Percentiles rank a stretch among this genome's conserved stretches.
Evolutionary conservation across 495 filamentous ascomycete genomes (phyloP).

Genomic region (Sphaerosporella brunnea): DNA sequence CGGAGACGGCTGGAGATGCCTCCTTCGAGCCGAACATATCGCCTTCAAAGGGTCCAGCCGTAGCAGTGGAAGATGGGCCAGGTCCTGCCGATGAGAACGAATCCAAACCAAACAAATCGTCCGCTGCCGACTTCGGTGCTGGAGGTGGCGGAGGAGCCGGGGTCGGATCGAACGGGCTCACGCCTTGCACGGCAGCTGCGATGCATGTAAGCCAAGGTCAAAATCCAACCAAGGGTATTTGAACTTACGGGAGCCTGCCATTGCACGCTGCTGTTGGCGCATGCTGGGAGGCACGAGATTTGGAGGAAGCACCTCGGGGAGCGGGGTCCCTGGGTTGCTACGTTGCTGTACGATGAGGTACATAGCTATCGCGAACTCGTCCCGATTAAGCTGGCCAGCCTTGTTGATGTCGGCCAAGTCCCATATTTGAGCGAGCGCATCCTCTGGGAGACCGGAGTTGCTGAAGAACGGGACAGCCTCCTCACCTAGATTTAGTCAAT

Average conservation of each 20-base stretch:
- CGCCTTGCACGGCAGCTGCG: slow-evolving; percentile 26
- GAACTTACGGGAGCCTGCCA: slow-evolving; percentile 13
- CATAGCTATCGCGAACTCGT: slow-evolving; percentile 97
- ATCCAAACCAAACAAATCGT: slow-evolving; percentile 84
- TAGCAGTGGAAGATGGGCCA: slow-evolving; percentile 41
- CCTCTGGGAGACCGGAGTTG: slow-evolving; percentile 76
- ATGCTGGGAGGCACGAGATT: slow-evolving; percentile 78
- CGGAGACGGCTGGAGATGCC: slow-evolving; percentile 11
- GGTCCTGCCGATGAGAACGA: slow-evolving; percentile 29
- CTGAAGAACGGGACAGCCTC: slow-evolving; percentile 92
- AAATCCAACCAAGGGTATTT: not conserved
- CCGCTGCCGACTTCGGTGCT: slow-evolving; percentile 56
- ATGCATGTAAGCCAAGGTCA: slow-evolving; percentile 6
- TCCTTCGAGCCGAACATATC: slow-evolving; percentile 36
- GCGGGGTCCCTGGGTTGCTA: slow-evolving; percentile 42
- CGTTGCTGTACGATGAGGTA: slow-evolving; percentile 83
- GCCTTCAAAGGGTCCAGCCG: slow-evolving; percentile 40
- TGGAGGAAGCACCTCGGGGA: slow-evolving; percentile 59
- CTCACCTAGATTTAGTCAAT: slow-evolving; percentile 33
- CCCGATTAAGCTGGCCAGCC: slow-evolving; percentile 62
- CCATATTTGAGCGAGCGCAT: slow-evolving; percentile 89
- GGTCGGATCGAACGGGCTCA: slow-evolving; percentile 31
- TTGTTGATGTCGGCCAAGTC: slow-evolving; percentile 89
- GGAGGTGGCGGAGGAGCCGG: slow-evolving; percentile 31
- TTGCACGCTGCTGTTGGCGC: slow-evolving; percentile 45